phyloP scores from a whole-genome alignment of 2,329 filamentous ascomycete genomes.

The Apiospora marii region DNA sequence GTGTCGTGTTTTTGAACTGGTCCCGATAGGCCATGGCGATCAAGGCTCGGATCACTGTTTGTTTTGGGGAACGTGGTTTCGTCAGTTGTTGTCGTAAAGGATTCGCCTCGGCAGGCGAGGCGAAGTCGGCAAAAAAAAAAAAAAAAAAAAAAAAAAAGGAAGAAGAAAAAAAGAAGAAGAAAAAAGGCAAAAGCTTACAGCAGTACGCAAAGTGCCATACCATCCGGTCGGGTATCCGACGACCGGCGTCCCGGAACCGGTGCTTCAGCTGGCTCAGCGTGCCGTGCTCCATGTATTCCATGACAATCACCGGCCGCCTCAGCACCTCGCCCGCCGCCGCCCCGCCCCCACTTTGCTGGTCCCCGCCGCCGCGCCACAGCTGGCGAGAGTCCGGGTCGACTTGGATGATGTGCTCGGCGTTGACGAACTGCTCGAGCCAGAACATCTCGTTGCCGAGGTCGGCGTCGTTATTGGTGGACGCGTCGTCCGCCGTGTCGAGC shows the following conservation, averaged over 20 bases:
- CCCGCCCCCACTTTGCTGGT: not conserved
- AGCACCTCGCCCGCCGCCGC: not conserved
- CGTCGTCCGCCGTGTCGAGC: not conserved
- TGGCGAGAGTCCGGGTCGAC: not conserved
- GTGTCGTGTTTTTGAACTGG: not conserved
- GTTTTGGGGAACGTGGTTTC: not conserved
- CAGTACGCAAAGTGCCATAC: not conserved
- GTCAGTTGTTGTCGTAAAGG: not conserved
- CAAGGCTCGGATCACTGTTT: not conserved
- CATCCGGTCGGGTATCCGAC: not conserved
- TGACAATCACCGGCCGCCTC: not conserved
- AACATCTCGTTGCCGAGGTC: not conserved
- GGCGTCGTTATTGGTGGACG: not conserved
- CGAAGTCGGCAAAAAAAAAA: not conserved
- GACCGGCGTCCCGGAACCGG: not conserved
- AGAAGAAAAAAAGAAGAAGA: no score
- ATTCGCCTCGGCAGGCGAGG: not conserved
- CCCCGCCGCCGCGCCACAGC: not conserved
- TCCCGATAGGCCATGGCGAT: not conserved
- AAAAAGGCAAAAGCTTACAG: no score
- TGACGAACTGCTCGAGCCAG: not conserved
- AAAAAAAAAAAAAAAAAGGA: no score
- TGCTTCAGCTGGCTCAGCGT: not conserved
- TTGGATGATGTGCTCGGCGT: constrained; percentile 4
- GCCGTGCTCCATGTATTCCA: constrained; percentile 11